phyloP scores from a whole-genome alignment of 768 basidiomycete genomes.

The Suillus brevipes region DNA sequence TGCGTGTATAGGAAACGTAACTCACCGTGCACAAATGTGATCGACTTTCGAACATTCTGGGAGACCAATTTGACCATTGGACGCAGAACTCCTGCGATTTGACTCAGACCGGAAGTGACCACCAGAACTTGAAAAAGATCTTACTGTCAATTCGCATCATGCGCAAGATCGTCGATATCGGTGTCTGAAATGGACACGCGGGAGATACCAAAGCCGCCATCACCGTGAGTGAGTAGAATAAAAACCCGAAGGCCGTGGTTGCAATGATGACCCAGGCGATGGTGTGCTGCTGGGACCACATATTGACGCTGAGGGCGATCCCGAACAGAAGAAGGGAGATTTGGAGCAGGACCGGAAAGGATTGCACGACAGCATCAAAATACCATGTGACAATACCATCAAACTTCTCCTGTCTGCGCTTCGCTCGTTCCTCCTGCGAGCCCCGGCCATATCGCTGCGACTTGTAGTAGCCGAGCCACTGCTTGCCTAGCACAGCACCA shows the following conservation, averaged over 20 bases:
- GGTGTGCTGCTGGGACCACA: neutral
- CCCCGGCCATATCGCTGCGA: constrained; percentile 1
- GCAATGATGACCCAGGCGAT: constrained; percentile 5
- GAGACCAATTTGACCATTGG: no score
- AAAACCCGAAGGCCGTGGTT: neutral
- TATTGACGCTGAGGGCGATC: constrained; percentile 6
- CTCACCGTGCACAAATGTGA: no score
- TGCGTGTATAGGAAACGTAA: no score
- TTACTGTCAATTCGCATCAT: no score
- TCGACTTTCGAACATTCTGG: no score
- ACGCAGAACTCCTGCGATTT: no score
- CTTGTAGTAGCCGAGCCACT: constrained; percentile 13
- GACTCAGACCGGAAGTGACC: no score
- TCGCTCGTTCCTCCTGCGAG: constrained; percentile 10
- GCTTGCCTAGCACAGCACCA: constrained; percentile 16
- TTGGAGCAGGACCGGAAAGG: constrained; percentile 14
- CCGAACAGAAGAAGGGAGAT: constrained; percentile 14
- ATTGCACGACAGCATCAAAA: constrained; percentile 11
- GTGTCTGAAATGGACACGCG: constrained; percentile 7
- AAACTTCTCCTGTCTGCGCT: constrained; percentile 10
- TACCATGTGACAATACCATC: constrained; percentile 14
- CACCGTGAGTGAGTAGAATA: constrained; percentile 3
- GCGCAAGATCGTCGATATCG: neutral
- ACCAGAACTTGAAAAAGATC: no score
- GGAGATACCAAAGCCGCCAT: constrained; percentile 6